Evolutionary conservation across 805 yeast species (phyloP).

Genomic region (Saccharomycopsis selenospora): DNA sequence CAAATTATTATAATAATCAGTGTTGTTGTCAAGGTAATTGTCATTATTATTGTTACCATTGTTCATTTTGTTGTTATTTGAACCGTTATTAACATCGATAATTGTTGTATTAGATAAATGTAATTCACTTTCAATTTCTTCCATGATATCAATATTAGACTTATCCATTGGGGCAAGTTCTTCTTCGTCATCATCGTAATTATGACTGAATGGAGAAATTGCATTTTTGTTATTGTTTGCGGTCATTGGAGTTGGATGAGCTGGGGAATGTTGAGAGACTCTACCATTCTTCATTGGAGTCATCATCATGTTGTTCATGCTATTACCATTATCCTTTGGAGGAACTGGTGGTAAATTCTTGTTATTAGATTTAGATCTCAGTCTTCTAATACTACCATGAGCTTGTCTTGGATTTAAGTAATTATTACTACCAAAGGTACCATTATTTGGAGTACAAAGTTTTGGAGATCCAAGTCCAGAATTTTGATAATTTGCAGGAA

Average conservation of each 20-base stretch:
- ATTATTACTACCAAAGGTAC: background rate
- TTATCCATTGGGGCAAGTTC: slow-evolving; percentile 4
- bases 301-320: too few relatives aligned
- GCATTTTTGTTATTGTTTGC: background rate
- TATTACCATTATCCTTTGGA: background rate
- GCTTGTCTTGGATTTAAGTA: background rate
- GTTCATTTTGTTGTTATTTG: slow-evolving; percentile 1
- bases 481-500: too few relatives aligned
- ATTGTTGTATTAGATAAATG: slow-evolving; percentile 10
- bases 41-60: slow-evolving; percentile 2
- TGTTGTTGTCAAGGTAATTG: background rate
- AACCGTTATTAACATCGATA: background rate
- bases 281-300: background rate
- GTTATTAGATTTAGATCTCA: slow-evolving; percentile 7
- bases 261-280: background rate
- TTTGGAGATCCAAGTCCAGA: slow-evolving; percentile 15
- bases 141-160: slow-evolving; percentile 18
- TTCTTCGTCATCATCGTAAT: slow-evolving; percentile 12
- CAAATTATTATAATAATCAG: background rate
- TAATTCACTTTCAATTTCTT: slow-evolving; percentile 20
- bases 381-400: background rate
- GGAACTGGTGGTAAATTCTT: slow-evolving; percentile 22
- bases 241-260: slow-evolving; percentile 16
- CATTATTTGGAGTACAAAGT: slow-evolving; percentile 9
- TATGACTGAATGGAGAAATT: slow-evolving; percentile 12